Base-by-base conservation (phyloP, 306 rosid genomes). In the Vigna radiata region DNA sequence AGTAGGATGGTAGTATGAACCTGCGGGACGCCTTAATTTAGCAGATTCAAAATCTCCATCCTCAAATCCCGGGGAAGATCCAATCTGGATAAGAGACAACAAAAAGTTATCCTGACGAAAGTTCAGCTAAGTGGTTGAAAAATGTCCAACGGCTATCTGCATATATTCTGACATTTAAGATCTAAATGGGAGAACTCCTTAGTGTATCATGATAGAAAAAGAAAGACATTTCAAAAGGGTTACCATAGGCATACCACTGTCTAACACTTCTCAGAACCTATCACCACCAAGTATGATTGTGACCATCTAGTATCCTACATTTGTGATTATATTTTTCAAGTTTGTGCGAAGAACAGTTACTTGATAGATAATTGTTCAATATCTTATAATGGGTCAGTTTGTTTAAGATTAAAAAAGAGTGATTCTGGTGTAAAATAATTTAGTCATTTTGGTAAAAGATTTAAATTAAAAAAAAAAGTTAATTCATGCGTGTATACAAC, bases 1-100 rank as follows among this genome's bases (percentile, higher is more conserved):
- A 31, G 55, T 48, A 49, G 85, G 87, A 84, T 84, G 68, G 82
- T 95, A 95, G 84, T 81, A 84, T 37, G 96, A 92, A 78, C 96
- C 92, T 46, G 97, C 93, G 27, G 98, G 98, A 33, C 92, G 87
- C 79, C 90, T 86, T 86, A 92, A 81, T 83, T 90, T 95, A 79
- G 93, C 91, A 73, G 88, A 89, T 79, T 80, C 95, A 80, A 95
- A 95, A 43, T 83, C 89, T 72, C 97, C 98, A 81, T 95, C 98
- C 89, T 92, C 98, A 58, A 92, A 90, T 74, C 98, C 98, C 29
- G 98, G 96, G 76, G 89, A 89, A 46, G 91, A 92, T 74, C 98
- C 97, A 77, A 92, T 88, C 97, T 92, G 88, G 72, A 78, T 31
- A 62, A 82, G 73, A 86, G 70, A 80, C 46, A 81, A 50, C 14